phyloP scores from a whole-genome alignment of 1,284 basidiomycete genomes.

The Melampsora medusae region DNA sequence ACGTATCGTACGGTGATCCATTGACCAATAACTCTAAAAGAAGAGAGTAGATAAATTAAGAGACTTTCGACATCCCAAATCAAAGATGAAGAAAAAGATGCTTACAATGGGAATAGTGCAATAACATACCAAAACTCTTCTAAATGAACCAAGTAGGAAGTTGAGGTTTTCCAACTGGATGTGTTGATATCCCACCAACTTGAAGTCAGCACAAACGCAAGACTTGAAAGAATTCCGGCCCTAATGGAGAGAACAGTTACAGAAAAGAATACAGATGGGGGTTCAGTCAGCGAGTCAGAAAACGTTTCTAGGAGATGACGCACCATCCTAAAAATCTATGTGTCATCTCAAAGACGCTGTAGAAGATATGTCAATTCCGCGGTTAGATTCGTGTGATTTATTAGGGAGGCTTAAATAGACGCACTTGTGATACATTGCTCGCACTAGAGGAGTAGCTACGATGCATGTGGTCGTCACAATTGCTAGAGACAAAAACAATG shows the following conservation, averaged over 20 bases:
- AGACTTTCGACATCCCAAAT: background rate
- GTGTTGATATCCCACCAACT: slow-evolving; percentile 64
- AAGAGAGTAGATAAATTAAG: background rate
- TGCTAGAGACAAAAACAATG: slow-evolving; percentile 64
- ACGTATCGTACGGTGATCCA: slow-evolving; percentile 45
- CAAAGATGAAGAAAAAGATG: background rate
- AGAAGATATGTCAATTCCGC: slow-evolving; percentile 9
- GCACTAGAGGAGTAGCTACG: slow-evolving; percentile 68
- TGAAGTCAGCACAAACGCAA: slow-evolving; percentile 67
- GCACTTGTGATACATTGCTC: slow-evolving; percentile 73
- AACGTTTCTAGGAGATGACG: slow-evolving; percentile 60
- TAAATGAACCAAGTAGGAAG: slow-evolving; percentile 63
- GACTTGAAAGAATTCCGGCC: slow-evolving; percentile 65
- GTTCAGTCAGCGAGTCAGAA: slow-evolving; percentile 61
- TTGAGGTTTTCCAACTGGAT: slow-evolving; percentile 62
- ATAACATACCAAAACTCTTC: slow-evolving; percentile 73
- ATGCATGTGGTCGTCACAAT: slow-evolving; percentile 62
- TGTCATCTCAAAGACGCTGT: slow-evolving; percentile 68
- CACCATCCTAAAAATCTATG: slow-evolving; percentile 75
- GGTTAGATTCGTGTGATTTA: background rate
- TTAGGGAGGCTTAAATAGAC: slow-evolving; percentile 48
- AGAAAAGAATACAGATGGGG: slow-evolving; percentile 64
- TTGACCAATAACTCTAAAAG: slow-evolving; percentile 30
- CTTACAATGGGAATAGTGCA: slow-evolving; percentile 69
- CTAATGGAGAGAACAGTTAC: slow-evolving; percentile 72